Evolutionary conservation across 2,329 filamentous ascomycete genomes (phyloP), one percentile per base, ranked within the genome.

Genomic region (Lithohypha guttulata): DNA sequence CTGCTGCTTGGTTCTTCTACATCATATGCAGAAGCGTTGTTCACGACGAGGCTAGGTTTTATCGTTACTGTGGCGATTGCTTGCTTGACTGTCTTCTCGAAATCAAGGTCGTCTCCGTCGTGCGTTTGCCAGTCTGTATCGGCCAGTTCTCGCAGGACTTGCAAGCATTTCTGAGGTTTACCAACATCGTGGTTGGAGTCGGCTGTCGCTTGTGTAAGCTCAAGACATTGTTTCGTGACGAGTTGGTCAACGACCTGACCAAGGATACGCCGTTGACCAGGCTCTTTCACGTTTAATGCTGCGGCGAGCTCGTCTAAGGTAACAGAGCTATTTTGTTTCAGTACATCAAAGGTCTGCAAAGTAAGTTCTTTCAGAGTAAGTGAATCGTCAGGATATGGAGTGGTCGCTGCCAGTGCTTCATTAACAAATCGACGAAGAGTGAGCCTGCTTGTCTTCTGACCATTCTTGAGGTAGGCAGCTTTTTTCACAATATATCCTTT

Each of bases 401-500:
- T 21, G 13, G 19, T 18, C n/a, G 3, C 17, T 23, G 33, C 15
- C 3, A 6, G n/a, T 20, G 40, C 39, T 11, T 32, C 13, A 21
- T 31, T 33, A 55, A 57, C 51, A 47, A 71, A 77, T 49, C 63
- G 68, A 42, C 63, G 66, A 42, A 77, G 60, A 2, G 63, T 69
- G 19, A 73, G 71, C 5, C 75, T 55, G 53, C 72, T 78, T 0
- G 75, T 78, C 31, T 68, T 65, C 4, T 63, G 56, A 3, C 66
- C 64, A 42, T 63, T 64, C 15, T 62, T 59, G n/a, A n/a, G n/a
- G 20, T 70, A 60, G 13, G 73, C 62, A 6, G 58, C 53, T 37
- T 62, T 61, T 50, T 80, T 80, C 27, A 68, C 63, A 39, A 80
- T 78, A 52, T 79, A 79, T 1, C 75, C 75, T 47, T 73, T 76